Percentiles rank a stretch among this genome's conserved stretches.
These are phyloP conservation scores for Psilocybe mexicana DNA, from an alignment of 1,284 basidiomycete species.

Conservation along the genomic window DNA sequence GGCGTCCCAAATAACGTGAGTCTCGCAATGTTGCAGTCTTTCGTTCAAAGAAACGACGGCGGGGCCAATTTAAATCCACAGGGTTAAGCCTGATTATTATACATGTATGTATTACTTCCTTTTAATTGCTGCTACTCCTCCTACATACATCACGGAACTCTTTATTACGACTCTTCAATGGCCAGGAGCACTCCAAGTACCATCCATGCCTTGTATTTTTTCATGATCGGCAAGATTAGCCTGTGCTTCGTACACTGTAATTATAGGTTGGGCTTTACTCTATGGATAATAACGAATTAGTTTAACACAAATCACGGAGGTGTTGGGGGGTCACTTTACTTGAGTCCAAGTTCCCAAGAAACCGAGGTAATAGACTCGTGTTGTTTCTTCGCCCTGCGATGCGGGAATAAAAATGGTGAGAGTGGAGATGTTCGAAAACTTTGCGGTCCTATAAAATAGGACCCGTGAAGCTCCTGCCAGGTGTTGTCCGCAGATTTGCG, in stretches of 20 bases:
- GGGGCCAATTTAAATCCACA: constrained; percentile 17
- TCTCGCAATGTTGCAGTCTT: constrained; percentile 61
- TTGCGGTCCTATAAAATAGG: constrained; percentile 60
- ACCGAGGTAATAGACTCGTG: constrained; percentile 73
- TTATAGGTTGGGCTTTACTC: constrained; percentile 67
- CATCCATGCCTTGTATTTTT: constrained; percentile 74
- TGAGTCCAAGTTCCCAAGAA: constrained; percentile 80
- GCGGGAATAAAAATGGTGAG: constrained; percentile 75
- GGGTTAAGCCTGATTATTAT: constrained; percentile 1
- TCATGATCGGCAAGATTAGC: constrained; percentile 80
- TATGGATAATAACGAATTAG: constrained; percentile 28
- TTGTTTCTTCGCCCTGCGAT: constrained; percentile 71
- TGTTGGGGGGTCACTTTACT: constrained; percentile 36
- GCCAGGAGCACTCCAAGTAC: constrained; percentile 47
- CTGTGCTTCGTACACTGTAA: constrained; percentile 79
- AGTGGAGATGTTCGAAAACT: constrained; percentile 74
- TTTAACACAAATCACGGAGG: neutral
- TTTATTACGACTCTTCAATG: constrained; percentile 22
- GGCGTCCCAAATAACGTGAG: constrained; percentile 34
- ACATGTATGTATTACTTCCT: neutral
- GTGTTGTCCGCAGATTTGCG: too few relatives aligned
- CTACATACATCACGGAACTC: neutral
- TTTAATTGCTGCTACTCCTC: neutral
- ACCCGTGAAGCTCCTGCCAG: too few relatives aligned
- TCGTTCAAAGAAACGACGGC: constrained; percentile 53